Conservation (phyloP, 2,329 filamentous ascomycete genomes). For the Cercospora sesami region DNA sequence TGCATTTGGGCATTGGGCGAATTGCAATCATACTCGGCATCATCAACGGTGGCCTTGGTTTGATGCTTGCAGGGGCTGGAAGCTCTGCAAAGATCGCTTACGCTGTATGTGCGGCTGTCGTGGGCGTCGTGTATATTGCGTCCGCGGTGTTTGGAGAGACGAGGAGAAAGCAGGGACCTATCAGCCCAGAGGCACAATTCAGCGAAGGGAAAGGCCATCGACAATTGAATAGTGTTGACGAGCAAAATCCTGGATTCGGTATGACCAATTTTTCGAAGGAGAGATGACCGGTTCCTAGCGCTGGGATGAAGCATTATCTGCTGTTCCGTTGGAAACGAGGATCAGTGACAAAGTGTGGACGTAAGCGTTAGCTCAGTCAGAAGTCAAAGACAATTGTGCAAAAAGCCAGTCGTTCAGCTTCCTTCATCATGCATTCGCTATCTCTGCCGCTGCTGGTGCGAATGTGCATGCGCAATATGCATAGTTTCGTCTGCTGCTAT, state of each 20-base stretch:
- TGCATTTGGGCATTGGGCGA: constrained; percentile 36
- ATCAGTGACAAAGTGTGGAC: not conserved
- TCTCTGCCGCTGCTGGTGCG: not conserved
- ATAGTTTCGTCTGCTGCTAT: not conserved
- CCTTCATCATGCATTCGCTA: not conserved
- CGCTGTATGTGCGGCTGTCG: constrained; percentile 50
- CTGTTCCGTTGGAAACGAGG: not conserved
- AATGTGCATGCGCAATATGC: not conserved
- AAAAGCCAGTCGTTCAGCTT: not conserved
- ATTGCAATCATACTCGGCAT: constrained; percentile 53
- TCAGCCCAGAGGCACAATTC: not conserved
- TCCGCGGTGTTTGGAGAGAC: constrained; percentile 36
- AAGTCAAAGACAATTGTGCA: not conserved
- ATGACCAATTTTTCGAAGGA: constrained; percentile 4
- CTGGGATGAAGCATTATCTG: not conserved
- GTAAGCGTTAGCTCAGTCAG: not conserved
- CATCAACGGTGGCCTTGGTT: constrained; percentile 58
- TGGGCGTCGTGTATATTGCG: constrained; percentile 47
- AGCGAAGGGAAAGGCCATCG: constrained; percentile 9
- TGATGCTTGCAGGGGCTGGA: constrained; percentile 48
- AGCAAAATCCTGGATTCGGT: not conserved
- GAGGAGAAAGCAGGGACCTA: constrained; percentile 17
- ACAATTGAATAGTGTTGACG: constrained; percentile 7
- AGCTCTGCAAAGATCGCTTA: constrained; percentile 42
- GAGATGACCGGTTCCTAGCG: not conserved